Evolutionary conservation across 2,329 filamentous ascomycete species (phyloP).

Genomic region (Colletotrichum sidae): DNA sequence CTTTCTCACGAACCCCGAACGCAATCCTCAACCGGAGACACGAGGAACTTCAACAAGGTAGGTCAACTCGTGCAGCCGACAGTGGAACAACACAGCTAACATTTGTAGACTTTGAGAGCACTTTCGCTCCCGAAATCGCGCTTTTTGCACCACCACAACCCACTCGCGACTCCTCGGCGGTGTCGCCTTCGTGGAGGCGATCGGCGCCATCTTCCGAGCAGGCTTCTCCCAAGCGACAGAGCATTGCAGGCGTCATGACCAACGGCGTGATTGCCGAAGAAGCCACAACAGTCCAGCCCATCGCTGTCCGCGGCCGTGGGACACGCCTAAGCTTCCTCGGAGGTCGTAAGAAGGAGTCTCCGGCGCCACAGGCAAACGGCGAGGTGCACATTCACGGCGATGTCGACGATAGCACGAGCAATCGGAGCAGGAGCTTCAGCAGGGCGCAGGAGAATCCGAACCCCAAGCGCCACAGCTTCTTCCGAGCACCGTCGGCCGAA

Average conservation of each 20-base stretch:
- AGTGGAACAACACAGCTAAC: slow-evolving; percentile 21
- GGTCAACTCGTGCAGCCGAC: slow-evolving; percentile 47
- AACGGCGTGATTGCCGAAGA: slow-evolving; percentile 58
- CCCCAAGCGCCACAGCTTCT: slow-evolving; percentile 56
- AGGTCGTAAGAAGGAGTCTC: slow-evolving; percentile 60
- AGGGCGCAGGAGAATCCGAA: slow-evolving; percentile 45
- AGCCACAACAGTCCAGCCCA: slow-evolving; percentile 61
- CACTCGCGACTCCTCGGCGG: slow-evolving; percentile 53
- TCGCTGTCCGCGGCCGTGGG: slow-evolving; percentile 63
- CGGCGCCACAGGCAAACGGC: slow-evolving; percentile 42
- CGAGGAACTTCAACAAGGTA: slow-evolving; percentile 74
- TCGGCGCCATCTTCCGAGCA: slow-evolving; percentile 59
- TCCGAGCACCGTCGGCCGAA: slow-evolving; percentile 53
- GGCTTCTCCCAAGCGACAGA: slow-evolving; percentile 45
- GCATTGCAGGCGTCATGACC: slow-evolving; percentile 48
- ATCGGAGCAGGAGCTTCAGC: slow-evolving; percentile 40
- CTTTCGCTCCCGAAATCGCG: slow-evolving; percentile 74
- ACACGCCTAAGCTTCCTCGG: slow-evolving; percentile 69
- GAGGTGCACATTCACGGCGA: slow-evolving; percentile 28
- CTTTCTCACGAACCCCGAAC: slow-evolving; percentile 74
- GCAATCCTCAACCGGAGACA: slow-evolving; percentile 66
- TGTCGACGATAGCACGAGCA: slow-evolving; percentile 44
- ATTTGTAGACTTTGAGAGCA: slow-evolving; percentile 68
- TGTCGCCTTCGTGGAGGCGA: slow-evolving; percentile 60
- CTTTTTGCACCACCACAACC: slow-evolving; percentile 67